Evolutionary conservation across 768 basidiomycete genomes (phyloP).

Genomic region (Boletus barrowsii): DNA sequence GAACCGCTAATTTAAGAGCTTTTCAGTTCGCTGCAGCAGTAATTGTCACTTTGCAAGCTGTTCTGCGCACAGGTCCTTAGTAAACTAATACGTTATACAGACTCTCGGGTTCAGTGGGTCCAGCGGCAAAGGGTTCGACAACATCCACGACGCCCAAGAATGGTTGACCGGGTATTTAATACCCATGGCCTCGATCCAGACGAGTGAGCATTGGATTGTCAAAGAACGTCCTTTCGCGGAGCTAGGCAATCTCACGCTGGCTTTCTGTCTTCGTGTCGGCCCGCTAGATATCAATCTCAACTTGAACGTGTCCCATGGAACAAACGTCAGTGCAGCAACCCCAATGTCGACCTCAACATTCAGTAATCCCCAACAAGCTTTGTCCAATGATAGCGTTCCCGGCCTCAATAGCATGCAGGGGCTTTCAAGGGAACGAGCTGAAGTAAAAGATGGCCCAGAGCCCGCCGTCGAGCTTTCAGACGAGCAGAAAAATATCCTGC

Average conservation of each 20-base stretch:
- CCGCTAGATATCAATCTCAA: conserved; percentile 20
- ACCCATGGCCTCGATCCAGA: conserved; percentile 10
- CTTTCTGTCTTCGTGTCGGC: background rate
- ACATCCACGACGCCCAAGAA: conserved; percentile 22
- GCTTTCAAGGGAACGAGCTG: background rate
- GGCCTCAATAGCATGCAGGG: background rate
- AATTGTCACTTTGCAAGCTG: background rate
- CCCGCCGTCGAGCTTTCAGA: conserved; percentile 26
- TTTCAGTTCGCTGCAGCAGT: conserved; percentile 27
- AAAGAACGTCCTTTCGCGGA: background rate
- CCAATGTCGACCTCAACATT: conserved; percentile 8
- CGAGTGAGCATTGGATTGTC: conserved; percentile 14
- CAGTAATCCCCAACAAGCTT: background rate
- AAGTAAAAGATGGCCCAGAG: background rate
- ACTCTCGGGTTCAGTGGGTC: conserved; percentile 30
- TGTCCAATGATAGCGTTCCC: background rate
- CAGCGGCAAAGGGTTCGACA: conserved; percentile 34
- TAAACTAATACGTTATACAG: conserved; percentile 9
- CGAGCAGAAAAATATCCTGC: conserved; percentile 43
- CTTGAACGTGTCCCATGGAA: conserved; percentile 11
- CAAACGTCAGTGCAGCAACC: background rate
- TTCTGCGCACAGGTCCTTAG: background rate
- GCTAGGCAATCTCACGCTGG: background rate
- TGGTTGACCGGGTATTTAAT: conserved; percentile 18
- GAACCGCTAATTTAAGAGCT: background rate